These are phyloP conservation scores for Lathyrus sativus DNA, from an alignment of 306 rosid species.

Conservation along the genomic window DNA sequence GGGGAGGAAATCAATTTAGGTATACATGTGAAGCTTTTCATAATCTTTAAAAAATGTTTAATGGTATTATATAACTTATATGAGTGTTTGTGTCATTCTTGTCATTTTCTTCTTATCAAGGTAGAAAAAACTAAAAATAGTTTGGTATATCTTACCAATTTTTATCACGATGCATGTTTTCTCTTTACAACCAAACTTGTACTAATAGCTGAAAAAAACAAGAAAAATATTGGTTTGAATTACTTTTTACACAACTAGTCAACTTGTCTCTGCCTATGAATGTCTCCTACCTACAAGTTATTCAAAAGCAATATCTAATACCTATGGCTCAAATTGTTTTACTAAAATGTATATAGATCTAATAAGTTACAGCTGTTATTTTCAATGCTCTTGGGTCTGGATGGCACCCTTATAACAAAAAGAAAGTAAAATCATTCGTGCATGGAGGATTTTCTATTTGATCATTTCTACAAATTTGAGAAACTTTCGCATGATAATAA, in stretches of 20 bases:
- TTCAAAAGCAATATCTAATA: constrained; percentile 14
- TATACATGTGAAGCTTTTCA: constrained; percentile 4
- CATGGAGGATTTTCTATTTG: too few relatives aligned
- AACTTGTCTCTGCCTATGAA: not conserved
- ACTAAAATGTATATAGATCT: constrained; percentile 8
- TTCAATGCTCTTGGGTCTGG: constrained; percentile 8
- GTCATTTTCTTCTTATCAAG: not conserved
- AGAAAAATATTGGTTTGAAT: not conserved
- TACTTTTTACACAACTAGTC: not conserved
- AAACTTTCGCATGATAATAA: too few relatives aligned
- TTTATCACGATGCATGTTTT: not conserved
- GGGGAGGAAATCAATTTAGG: constrained; percentile 2
- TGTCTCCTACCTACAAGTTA: not conserved
- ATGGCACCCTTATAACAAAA: constrained; percentile 11
- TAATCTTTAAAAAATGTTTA: not conserved
- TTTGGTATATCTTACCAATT: not conserved
- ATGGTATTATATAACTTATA: not conserved
- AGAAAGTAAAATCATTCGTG: not conserved
- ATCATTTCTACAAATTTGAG: too few relatives aligned
- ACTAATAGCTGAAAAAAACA: not conserved
- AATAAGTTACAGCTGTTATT: constrained; percentile 1
- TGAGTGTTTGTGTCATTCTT: not conserved
- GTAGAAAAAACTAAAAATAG: not conserved
- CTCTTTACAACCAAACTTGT: constrained; percentile 4
- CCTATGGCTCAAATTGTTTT: constrained; percentile 8